These are phyloP conservation scores for Aristolochia contorta DNA, from an alignment of 164 flowering plant genomes.

Conservation along the genomic window DNA sequence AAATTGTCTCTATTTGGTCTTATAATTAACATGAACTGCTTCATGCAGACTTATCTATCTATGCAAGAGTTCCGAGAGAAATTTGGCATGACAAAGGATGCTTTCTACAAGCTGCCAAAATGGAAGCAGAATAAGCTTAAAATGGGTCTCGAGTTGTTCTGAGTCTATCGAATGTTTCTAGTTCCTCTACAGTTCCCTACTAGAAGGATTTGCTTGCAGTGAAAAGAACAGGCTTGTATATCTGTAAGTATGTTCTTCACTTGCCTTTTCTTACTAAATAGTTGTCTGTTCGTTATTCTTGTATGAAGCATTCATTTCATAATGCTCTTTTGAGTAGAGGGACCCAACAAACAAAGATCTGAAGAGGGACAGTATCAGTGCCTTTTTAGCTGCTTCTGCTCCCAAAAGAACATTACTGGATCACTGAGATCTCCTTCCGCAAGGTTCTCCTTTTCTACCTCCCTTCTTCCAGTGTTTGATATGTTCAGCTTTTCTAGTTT, in stretches of 20 bases:
- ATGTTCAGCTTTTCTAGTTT: conserved; percentile 11
- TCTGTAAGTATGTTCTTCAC: conserved; percentile 20
- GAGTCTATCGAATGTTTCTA: conserved; percentile 12
- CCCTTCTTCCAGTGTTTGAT: conserved; percentile 4
- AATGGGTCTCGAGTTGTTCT: conserved; percentile 87
- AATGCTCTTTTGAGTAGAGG: conserved; percentile 22
- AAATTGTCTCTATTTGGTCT: neutral
- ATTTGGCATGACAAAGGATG: conserved; percentile 78
- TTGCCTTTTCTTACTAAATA: neutral
- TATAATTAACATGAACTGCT: neutral
- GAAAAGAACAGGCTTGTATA: conserved; percentile 22
- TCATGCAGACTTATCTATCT: conserved; percentile 73
- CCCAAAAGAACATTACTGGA: conserved; percentile 35
- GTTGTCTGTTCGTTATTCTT: neutral
- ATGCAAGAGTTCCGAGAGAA: conserved; percentile 79
- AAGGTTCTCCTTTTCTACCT: conserved; percentile 9
- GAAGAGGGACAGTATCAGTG: conserved; percentile 62
- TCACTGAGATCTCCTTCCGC: conserved; percentile 11
- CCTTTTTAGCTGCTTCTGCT: conserved; percentile 87
- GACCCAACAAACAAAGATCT: conserved; percentile 16
- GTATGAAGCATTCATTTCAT: neutral
- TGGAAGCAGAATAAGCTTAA: conserved; percentile 98
- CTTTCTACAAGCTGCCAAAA: conserved; percentile 85
- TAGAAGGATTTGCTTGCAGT: conserved; percentile 18
- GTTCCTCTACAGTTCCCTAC: conserved; percentile 18